phyloP scores from a whole-genome alignment of 2,329 filamentous ascomycete species.

The Fusarium fujikuroi region DNA sequence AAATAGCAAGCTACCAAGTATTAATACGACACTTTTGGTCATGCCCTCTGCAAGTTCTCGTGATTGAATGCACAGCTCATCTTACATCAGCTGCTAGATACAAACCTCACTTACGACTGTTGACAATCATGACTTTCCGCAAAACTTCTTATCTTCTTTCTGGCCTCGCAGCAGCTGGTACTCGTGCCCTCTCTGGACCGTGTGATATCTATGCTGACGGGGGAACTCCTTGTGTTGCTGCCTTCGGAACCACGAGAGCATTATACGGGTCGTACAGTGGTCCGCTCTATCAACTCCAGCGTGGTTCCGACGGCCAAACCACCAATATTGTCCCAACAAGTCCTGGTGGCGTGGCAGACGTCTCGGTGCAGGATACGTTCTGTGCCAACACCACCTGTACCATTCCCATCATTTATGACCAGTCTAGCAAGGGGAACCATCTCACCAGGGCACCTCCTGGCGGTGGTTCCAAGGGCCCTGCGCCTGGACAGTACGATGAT shows the following conservation, averaged over 20 bases:
- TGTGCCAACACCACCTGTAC: background rate
- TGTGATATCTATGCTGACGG: background rate
- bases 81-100: background rate
- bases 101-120: background rate
- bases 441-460: background rate
- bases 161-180: background rate
- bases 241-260: background rate
- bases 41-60: background rate
- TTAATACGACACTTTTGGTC: background rate
- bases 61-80: background rate
- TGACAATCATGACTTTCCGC: background rate
- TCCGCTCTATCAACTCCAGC: background rate
- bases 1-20: background rate
- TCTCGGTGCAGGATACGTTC: background rate
- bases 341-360: background rate
- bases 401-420: background rate
- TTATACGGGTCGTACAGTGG: background rate
- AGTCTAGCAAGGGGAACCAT: background rate
- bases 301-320: background rate
- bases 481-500: background rate
- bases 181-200: background rate
- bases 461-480: background rate
- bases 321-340: background rate
- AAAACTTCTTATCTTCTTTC: background rate
- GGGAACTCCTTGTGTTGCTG: background rate